phyloP scores from a whole-genome alignment of 2,329 filamentous ascomycete species.

The Neofusicoccum sp. region DNA sequence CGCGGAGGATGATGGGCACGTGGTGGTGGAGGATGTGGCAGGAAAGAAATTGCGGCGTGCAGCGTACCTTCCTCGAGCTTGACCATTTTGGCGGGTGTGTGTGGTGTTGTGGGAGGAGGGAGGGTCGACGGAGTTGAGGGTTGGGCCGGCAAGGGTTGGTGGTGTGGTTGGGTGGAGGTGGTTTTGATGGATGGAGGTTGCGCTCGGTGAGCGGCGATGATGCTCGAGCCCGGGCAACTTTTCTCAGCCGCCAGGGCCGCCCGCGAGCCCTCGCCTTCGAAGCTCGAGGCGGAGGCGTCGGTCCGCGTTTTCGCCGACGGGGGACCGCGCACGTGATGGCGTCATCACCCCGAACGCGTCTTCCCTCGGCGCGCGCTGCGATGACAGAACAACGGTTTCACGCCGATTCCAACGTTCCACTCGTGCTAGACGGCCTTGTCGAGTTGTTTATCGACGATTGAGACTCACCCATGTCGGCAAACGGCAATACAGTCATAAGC shows the following conservation, averaged over 20 bases:
- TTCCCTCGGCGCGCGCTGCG: background rate
- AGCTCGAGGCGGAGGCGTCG: background rate
- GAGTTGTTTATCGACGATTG: background rate
- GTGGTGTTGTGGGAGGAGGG: background rate
- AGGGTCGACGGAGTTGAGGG: background rate
- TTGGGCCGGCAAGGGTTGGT: background rate
- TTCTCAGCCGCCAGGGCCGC: background rate
- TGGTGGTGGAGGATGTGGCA: background rate
- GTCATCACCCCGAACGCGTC: slow-evolving; percentile 13
- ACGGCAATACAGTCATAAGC: slow-evolving; percentile 50
- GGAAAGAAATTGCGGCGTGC: background rate
- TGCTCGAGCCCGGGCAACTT: slow-evolving; percentile 19
- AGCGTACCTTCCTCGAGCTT: slow-evolving; percentile 75
- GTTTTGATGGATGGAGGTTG: slow-evolving; percentile 1
- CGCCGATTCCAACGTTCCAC: background rate
- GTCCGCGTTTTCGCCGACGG: slow-evolving; percentile 11
- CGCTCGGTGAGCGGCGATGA: slow-evolving; percentile 12
- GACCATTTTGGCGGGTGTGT: slow-evolving; percentile 70
- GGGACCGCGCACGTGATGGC: background rate
- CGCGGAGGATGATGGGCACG: background rate
- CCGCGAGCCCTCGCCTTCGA: background rate
- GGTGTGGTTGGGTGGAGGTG: background rate
- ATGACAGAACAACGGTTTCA: background rate
- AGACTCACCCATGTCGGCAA: background rate
- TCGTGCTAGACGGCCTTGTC: too few species aligned